Percentiles rank a stretch among this genome's conserved stretches.
These are phyloP conservation scores for Leishmania tarentolae DNA, from an alignment of 208 protist genomes.

Conservation along the genomic window DNA sequence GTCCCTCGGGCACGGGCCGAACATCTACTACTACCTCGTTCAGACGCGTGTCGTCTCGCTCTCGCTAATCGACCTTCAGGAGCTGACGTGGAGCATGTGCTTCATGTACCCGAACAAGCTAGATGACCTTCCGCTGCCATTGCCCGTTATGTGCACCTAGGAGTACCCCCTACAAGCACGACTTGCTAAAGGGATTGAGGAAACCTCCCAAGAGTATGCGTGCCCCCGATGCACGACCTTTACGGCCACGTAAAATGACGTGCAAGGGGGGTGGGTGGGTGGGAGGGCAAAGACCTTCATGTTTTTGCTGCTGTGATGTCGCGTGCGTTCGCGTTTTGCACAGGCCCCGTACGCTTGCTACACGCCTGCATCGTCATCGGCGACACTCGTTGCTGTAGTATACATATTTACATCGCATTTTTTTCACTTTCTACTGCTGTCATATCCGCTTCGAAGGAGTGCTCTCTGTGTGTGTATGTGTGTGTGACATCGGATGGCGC, in stretches of 20 bases:
- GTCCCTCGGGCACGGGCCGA: conserved; percentile 49
- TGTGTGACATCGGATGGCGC: not conserved
- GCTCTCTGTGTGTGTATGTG: not conserved
- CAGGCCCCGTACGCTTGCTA: too few relatives aligned
- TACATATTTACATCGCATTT: too few relatives aligned
- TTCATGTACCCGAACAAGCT: conserved; percentile 75
- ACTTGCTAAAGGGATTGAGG: conserved; percentile 28
- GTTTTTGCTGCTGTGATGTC: not conserved
- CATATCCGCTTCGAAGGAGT: too few relatives aligned
- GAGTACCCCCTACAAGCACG: conserved; percentile 65
- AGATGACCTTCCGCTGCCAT: conserved; percentile 54
- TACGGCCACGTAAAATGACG: conserved; percentile 7
- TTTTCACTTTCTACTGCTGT: too few relatives aligned
- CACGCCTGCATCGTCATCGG: too few relatives aligned
- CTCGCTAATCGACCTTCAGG: conserved; percentile 32
- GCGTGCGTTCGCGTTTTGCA: not conserved
- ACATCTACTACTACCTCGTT: conserved; percentile 51
- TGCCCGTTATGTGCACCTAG: conserved; percentile 63
- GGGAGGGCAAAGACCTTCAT: not conserved
- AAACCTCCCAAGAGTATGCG: conserved; percentile 33
- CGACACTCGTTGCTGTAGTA: too few relatives aligned
- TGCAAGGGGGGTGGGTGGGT: conserved; percentile 5
- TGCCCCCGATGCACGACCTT: conserved; percentile 61
- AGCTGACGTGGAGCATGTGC: conserved; percentile 55
- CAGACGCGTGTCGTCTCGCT: conserved; percentile 22